Evolutionary conservation across 495 filamentous ascomycete genomes (phyloP), one percentile per base, ranked within the genome.

Genomic region (Xylaria venustula): DNA sequence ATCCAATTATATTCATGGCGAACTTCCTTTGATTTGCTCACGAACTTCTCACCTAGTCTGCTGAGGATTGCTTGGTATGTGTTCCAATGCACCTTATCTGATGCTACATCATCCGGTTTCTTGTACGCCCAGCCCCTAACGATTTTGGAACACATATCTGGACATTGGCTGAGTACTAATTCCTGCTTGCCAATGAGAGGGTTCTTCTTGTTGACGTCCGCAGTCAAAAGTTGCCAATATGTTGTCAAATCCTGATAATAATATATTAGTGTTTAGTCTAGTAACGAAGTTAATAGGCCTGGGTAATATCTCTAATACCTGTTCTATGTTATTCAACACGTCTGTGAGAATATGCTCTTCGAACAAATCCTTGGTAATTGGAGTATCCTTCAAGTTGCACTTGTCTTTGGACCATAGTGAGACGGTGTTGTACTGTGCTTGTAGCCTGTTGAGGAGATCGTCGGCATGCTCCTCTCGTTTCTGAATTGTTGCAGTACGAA

Each of bases 11-110:
- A 70, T 2, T 17, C 12, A 8, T 49, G 22, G 5, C 9, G 1
- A 6, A 22, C 20, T 9, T 42, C 41, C 15, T 4, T 7, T 12
- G 53, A 42, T 3, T n/a, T 54, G 48, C 64, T 63, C 20, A 37
- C 36, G 54, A 63, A 70, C 8, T 41, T 34, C 0, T 56, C 65
- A 0, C 67, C 67, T 12, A 36, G 15, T 7, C 56, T 30, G 3
- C 32, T 64, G 0, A 70, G 25, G 28, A 61, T 68, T 0, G 65
- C 65, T 4, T 61, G 17, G 19, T 64, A 70, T 0, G 60, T 68
- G 1, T 9, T 19, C 46, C 54, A 63, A 28, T 40, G 12, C 3
- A 68, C 58, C 5, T 56, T 64, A 1, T 14, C 11, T 0, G 48
- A 54, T 6, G 50, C 32, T 11, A 23, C 30, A 19, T 53, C 32